Evolutionary conservation across 371 early-diverging fungal genomes (phyloP), one percentile per base, ranked within the genome.

Genomic region (Lichtheimia hyalospora): DNA sequence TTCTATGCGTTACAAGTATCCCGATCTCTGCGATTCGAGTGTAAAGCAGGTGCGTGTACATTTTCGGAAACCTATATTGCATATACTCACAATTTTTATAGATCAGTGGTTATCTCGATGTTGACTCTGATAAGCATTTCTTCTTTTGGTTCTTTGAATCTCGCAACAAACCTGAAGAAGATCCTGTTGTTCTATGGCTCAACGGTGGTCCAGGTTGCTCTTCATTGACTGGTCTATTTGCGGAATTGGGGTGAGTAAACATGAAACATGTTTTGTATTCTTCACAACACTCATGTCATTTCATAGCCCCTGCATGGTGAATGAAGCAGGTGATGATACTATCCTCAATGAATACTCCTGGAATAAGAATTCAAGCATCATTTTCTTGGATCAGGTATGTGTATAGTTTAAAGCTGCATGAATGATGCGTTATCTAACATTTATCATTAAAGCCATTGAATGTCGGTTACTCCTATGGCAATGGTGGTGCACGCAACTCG

Each of bases 71-170:
- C 25, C 24, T 28, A n/a, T 14, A 42, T 20, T 15, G 8, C 40
- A 54, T 48, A 8, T 16, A 42, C 25, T 42, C 24, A 24, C 49
- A 12, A 25, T 14, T 18, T 34, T 0, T 39, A 25, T 18, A 67
- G 68, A 62, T 55, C 21, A 68, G 61, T 39, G 90, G 89, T 28
- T 90, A 90, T 63, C 61, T 90, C 28, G 88, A 88, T 58, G 64
- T 83, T 49, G 83, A 77, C 7, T 55, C 69, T 0, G 81, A 81
- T 48, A 83, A 84, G 65, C 88, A 89, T 63, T 83, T 90, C 66
- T 95, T 92, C 79, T 94, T 93, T 73, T 93, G 92, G 92, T 90
- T 93, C 80, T 95, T 95, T 73, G 94, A 94, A 63, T 91, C 92
- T 12, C 85, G 92, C 52, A 77, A 79, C 59, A 73, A 88, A 8